A percentile compares a stretch with the other conserved stretches of the same genome.
Evolutionary conservation across 371 early-diverging fungal genomes (phyloP).

Genomic region (Sporodiniella umbellata): DNA sequence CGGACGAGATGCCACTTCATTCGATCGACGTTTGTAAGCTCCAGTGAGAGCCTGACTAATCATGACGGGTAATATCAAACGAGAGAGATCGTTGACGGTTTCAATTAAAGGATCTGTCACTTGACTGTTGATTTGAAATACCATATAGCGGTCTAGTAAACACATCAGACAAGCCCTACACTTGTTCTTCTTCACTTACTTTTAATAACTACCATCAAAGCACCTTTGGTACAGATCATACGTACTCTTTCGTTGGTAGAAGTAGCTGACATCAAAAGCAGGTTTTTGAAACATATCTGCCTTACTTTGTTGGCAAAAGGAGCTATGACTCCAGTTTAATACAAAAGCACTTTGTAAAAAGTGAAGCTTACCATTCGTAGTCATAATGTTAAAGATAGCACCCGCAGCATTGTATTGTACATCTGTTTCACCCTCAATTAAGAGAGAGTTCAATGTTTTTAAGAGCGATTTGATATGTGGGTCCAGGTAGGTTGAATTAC

Average conservation of each 20-base stretch:
- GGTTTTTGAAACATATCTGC: conserved; percentile 31
- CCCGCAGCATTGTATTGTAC: conserved; percentile 47
- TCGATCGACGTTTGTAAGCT: not conserved
- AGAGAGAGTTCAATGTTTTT: conserved; percentile 25
- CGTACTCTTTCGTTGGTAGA: conserved; percentile 39
- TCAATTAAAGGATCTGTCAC: conserved; percentile 41
- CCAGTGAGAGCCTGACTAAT: conserved; percentile 27
- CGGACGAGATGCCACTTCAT: not conserved
- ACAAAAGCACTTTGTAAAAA: not conserved
- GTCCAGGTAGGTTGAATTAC: conserved; percentile 17
- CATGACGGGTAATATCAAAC: conserved; percentile 24
- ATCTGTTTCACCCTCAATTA: conserved; percentile 34
- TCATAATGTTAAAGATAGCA: conserved; percentile 45
- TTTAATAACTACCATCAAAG: conserved; percentile 34
- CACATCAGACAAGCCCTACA: too few relatives aligned
- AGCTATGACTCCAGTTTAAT: conserved; percentile 12
- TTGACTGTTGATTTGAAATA: conserved; percentile 26
- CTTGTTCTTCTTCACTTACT: conserved; percentile 15
- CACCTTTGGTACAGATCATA: conserved; percentile 36
- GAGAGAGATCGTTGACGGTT: conserved; percentile 20
- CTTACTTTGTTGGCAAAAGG: conserved; percentile 32
- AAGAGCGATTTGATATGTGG: conserved; percentile 19
- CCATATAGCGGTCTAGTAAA: conserved; percentile 22
- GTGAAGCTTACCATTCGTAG: conserved; percentile 31
- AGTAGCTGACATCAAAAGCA: conserved; percentile 21